phyloP scores from a whole-genome alignment of 2,329 filamentous ascomycete genomes.

The Ilyonectria destructans region DNA sequence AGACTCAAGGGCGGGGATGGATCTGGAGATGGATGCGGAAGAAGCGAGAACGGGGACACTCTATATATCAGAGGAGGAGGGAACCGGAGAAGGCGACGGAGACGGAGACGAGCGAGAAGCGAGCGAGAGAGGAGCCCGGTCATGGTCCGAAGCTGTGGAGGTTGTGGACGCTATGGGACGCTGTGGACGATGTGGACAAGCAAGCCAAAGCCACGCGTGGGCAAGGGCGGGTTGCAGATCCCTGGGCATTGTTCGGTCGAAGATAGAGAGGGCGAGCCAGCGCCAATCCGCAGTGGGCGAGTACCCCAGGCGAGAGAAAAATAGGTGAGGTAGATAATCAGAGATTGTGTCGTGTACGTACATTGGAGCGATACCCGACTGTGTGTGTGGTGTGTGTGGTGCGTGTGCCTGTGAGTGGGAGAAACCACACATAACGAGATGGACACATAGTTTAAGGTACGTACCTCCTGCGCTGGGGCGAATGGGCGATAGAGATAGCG shows the following conservation, averaged over 20 bases:
- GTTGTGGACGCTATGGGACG: slow-evolving; percentile 3
- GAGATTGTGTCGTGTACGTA: slow-evolving; percentile 15
- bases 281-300: neutral
- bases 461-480: slow-evolving; percentile 32
- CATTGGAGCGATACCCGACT: slow-evolving; percentile 15
- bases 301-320: neutral
- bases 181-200: neutral
- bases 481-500: slow-evolving; percentile 43
- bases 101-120: neutral
- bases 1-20: slow-evolving; percentile 8
- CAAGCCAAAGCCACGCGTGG: slow-evolving; percentile 32
- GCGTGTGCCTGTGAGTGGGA: slow-evolving; percentile 7
- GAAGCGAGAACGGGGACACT: slow-evolving; percentile 24
- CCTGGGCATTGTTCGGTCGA: slow-evolving; percentile 6
- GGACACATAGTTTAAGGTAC: slow-evolving; percentile 51
- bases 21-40: slow-evolving; percentile 28
- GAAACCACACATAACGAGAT: slow-evolving; percentile 45
- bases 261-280: slow-evolving; percentile 7
- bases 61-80: slow-evolving; percentile 34
- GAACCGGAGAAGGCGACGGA: too few species aligned
- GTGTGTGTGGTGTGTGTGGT: neutral
- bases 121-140: slow-evolving; percentile 18
- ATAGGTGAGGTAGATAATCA: neutral
- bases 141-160: slow-evolving; percentile 29
- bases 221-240: slow-evolving; percentile 31